These are phyloP conservation scores for Stephanodiscus minutulus DNA, from an alignment of 108 stramenopile species.

Conservation along the genomic window DNA sequence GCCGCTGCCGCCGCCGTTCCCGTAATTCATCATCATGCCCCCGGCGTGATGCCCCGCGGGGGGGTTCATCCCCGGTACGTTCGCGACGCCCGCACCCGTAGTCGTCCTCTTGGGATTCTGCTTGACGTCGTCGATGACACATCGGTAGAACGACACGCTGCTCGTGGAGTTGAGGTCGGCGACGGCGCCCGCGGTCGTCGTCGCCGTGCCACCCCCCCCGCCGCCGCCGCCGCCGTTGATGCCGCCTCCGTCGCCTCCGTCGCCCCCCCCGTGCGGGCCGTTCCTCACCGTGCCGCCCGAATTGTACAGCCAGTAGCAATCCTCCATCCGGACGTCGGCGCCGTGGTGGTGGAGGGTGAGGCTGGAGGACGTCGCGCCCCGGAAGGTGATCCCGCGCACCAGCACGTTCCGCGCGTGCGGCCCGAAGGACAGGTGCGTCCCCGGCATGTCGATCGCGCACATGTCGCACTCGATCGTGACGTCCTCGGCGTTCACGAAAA, in stretches of 20 bases:
- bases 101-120: conserved; percentile 39
- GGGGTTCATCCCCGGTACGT: conserved; percentile 38
- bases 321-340: conserved; percentile 72
- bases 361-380: conserved; percentile 56
- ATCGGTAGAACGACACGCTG: conserved; percentile 69
- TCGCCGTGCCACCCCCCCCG: conserved; percentile 13
- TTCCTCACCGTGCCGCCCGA: conserved; percentile 26
- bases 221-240: conserved; percentile 1
- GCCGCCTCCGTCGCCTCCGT: background rate
- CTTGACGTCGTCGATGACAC: conserved; percentile 58
- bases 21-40: conserved; percentile 11
- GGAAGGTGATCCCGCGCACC: conserved; percentile 74
- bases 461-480: conserved; percentile 68
- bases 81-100: conserved; percentile 40
- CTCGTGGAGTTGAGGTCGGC: conserved; percentile 82
- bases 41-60: conserved; percentile 18
- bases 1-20: background rate
- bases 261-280: conserved; percentile 2
- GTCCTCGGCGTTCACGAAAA: conserved; percentile 85
- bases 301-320: conserved; percentile 75
- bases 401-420: conserved; percentile 73
- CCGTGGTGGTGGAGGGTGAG: conserved; percentile 79
- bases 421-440: conserved; percentile 82
- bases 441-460: conserved; percentile 61
- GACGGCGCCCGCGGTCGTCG: conserved; percentile 56